Evolutionary conservation across 768 basidiomycete genomes (phyloP).

Genomic region (Leccinum fibrillosum): DNA sequence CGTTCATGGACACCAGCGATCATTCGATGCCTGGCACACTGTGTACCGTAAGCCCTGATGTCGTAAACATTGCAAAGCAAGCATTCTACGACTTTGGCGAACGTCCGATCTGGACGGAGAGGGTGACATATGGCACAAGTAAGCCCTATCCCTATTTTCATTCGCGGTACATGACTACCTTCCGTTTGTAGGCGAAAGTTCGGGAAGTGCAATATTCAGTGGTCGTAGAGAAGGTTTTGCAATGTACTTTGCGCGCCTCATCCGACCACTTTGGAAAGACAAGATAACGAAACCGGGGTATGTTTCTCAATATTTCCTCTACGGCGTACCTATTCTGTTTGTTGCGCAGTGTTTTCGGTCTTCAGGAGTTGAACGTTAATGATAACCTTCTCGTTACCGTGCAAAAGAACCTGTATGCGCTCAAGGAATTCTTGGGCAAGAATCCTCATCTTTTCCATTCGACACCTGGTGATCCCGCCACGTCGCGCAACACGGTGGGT

Average conservation of each 20-base stretch:
- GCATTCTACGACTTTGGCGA: constrained; percentile 86
- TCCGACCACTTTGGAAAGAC: constrained; percentile 84
- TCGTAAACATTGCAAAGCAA: constrained; percentile 73
- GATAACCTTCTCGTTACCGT: constrained; percentile 64
- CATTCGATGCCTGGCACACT: constrained; percentile 44
- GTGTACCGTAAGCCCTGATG: constrained; percentile 54
- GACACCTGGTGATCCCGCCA: constrained; percentile 64
- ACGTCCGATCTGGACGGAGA: constrained; percentile 77
- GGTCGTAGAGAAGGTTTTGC: constrained; percentile 87
- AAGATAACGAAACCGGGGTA: constrained; percentile 70
- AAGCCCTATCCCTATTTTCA: constrained; percentile 18
- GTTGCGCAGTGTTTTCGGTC: constrained; percentile 36
- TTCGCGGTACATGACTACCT: neutral
- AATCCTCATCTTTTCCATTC: constrained; percentile 87
- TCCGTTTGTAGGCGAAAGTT: constrained; percentile 49
- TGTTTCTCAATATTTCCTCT: constrained; percentile 13
- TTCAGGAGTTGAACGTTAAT: constrained; percentile 58
- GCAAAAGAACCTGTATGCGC: constrained; percentile 74
- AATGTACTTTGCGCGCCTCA: constrained; percentile 79
- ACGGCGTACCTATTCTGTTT: neutral
- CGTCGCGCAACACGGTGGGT: constrained; percentile 50
- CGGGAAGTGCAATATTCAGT: constrained; percentile 77
- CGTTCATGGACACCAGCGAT: constrained; percentile 64
- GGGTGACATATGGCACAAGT: constrained; percentile 76
- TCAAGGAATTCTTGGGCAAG: constrained; percentile 74